Base-by-base conservation (phyloP, 106 monocot genomes). In the Xerophyta viscosa region DNA sequence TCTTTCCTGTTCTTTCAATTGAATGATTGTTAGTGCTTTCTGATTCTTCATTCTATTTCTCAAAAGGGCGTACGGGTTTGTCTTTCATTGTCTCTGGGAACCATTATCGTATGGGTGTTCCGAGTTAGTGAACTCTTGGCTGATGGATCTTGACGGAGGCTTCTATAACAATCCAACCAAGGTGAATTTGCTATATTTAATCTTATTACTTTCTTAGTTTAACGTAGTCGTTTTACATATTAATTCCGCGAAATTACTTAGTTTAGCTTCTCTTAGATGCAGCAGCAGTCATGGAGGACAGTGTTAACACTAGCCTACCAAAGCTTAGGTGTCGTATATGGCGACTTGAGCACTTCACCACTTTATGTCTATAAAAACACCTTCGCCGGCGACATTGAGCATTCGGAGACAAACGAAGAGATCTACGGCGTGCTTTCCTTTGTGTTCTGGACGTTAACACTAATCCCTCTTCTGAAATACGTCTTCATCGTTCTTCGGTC, bases 401-500 rank as follows among this genome's bases (percentile, higher is more conserved):
- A 50, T 24, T 50, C 50, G 6, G 50, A 50, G 50, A 50, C 25
- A 19, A 50, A 50, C 24, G 50, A 50, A 22, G 50, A 50, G 24
- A 50, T 50, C 15, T 50, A 50, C 24, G 50, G 50, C 50, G 50
- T 50, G 50, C 50, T 50, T 11, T 50, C 50, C 12, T 50, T 50
- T 23, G 24, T 50, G 3, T 50, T 50, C 24, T 50, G 50, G 50
- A 50, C 58, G 8, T 25, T 58, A 5, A 58, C 58, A 6, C 26
- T 58, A 33, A 36, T 58, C 43, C 58, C 58, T 3, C 58, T 58
- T 26, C 42, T 58, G 41, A 58, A 58, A 21, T 56, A 56, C 24
- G 56, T 56, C 37, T 46, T 46, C 46, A 46, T 46, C 20, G 46
- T 46, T 17, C 50, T 50, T 23, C 50, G 50, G 15, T 21, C 50